Base-by-base conservation (phyloP, 306 rosid species). In the Pyrus communis region DNA sequence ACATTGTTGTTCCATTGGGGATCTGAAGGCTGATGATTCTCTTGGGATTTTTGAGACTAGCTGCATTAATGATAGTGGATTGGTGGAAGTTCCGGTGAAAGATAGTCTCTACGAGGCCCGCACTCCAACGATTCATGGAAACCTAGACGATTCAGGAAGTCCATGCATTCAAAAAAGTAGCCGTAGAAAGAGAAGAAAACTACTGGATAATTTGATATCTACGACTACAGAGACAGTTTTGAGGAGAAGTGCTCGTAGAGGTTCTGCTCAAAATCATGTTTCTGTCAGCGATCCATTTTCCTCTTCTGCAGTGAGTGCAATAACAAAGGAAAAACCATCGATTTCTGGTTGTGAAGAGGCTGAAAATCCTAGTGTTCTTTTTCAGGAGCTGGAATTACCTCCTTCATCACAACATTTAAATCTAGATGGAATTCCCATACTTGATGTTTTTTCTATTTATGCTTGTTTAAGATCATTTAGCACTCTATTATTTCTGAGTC, bases 171-270 rank as follows among this genome's bases (percentile, higher is more conserved):
- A 78, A 71, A 89, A 72, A 76, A 82, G 78, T 51, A 72, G 87
- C 73, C 79, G 79, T 43, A 88, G 90, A 82, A 95, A 88, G 87
- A 90, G 92, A 85, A 87, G 87, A 69, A 92, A 76, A 77, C 51
- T 84, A 49, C 73, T 85, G 35, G 87, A 86, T 49, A 75, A 80
- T 71, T 60, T 78, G 59, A 80, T 61, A 33, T 35, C 85, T 70
- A 75, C 85, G 23, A 68, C 87, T 43, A 70, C 91, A 7, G 90
- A 84, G 77, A 87, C 93, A 11, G 86, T 81, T 82, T 82, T 95
- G 83, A 89, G 99, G 90, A 91, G 99, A 91, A 96, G 98, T 82
- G 71, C 96, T 84, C 99, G 99, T 61, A 83, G 96, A 75, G 96
- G 91, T 54, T 84, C 90, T 33, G 87, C 89, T 65, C 85, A 73